Evolutionary conservation across 2,329 filamentous ascomycete species (phyloP).

Genomic region (Aspergillus sp.): DNA sequence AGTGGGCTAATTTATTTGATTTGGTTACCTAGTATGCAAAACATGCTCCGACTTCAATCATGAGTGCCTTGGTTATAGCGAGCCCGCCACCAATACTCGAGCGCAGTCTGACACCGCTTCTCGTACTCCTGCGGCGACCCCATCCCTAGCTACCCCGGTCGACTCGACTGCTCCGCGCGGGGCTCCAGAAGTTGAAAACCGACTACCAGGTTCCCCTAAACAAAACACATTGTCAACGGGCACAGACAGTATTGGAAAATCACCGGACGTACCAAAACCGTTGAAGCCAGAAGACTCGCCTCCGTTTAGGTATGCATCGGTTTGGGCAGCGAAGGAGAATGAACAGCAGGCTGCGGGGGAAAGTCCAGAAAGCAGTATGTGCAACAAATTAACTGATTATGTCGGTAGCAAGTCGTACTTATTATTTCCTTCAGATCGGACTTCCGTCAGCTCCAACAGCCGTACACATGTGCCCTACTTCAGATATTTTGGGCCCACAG

Average conservation of each 20-base stretch:
- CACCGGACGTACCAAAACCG: constrained; percentile 15
- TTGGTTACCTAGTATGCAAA: constrained; percentile 53
- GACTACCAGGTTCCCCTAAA: constrained; percentile 26
- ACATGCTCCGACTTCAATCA: constrained; percentile 73
- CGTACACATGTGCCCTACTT: constrained; percentile 73
- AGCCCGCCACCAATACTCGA: constrained; percentile 39
- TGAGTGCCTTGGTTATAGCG: constrained; percentile 66
- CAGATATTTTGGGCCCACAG: constrained; percentile 85
- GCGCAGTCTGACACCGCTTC: constrained; percentile 30
- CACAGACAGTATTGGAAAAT: constrained; percentile 11
- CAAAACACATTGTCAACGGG: constrained; percentile 8
- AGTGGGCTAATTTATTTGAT: constrained; percentile 5
- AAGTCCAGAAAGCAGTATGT: constrained; percentile 41
- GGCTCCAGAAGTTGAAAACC: constrained; percentile 24
- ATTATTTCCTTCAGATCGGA: constrained; percentile 28
- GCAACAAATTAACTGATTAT: not conserved
- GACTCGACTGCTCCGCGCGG: constrained; percentile 18
- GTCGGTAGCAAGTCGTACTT: constrained; percentile 7
- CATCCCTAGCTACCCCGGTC: constrained; percentile 17
- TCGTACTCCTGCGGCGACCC: constrained; percentile 20
- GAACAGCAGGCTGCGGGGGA: constrained; percentile 26
- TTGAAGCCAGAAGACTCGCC: constrained; percentile 19
- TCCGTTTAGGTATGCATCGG: constrained; percentile 16
- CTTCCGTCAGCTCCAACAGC: constrained; percentile 35
- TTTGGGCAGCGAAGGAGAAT: constrained; percentile 22